phyloP scores from a whole-genome alignment of 2,329 filamentous ascomycete genomes.

The Clonostachys solani region DNA sequence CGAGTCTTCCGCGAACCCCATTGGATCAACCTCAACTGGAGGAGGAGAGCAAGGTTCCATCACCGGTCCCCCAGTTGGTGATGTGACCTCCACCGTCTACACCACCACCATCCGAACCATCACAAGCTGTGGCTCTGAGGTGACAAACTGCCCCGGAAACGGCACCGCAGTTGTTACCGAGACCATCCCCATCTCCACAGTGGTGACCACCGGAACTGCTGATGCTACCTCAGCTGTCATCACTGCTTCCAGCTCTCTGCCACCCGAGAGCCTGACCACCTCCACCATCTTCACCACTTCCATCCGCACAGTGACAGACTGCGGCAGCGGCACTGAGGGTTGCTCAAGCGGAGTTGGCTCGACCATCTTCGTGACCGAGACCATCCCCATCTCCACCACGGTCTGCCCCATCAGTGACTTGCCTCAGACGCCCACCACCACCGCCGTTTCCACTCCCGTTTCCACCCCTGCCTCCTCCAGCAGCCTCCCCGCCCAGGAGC shows the following conservation, averaged over 20 bases:
- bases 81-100: slow-evolving; percentile 15
- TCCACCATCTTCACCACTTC: background rate
- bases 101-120: slow-evolving; percentile 13
- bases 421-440: background rate
- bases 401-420: slow-evolving; percentile 1
- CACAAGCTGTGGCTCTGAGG: slow-evolving; percentile 7
- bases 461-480: too few species aligned
- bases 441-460: too few species aligned
- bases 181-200: slow-evolving; percentile 9
- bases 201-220: slow-evolving; percentile 38
- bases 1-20: too few species aligned
- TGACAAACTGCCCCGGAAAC: slow-evolving; percentile 16
- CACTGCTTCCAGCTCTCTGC: slow-evolving; percentile 4
- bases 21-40: too few species aligned
- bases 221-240: too few species aligned
- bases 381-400: background rate
- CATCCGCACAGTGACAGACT: background rate
- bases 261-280: background rate
- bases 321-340: background rate
- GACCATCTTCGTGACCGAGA: slow-evolving; percentile 11
- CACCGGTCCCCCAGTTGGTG: too few species aligned
- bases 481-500: too few species aligned
- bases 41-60: too few species aligned
- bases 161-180: slow-evolving; percentile 3
- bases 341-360: background rate